phyloP scores from a whole-genome alignment of 2,329 filamentous ascomycete species.

The Tolypocladium inflatum region DNA sequence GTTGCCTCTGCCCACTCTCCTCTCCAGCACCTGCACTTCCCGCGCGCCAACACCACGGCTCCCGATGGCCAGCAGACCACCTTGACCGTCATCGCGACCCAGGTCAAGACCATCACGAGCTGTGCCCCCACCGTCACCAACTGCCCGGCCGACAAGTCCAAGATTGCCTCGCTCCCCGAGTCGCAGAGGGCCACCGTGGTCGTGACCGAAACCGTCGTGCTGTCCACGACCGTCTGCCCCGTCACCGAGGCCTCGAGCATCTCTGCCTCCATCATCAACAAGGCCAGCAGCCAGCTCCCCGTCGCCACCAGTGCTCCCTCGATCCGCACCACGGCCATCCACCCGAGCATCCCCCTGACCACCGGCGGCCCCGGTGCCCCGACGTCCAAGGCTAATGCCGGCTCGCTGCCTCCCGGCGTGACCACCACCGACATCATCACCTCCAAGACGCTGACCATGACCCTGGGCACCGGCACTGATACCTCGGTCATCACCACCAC shows the following conservation, averaged over 20 bases:
- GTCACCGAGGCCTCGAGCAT: constrained; percentile 29
- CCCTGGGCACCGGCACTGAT: constrained; percentile 19
- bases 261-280: constrained; percentile 27
- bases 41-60: constrained; percentile 16
- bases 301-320: constrained; percentile 24
- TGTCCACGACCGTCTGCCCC: constrained; percentile 36
- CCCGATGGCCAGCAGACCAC: constrained; percentile 23
- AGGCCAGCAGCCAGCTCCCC: constrained; percentile 25
- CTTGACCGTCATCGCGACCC: constrained; percentile 41
- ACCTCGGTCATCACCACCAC: constrained; percentile 30
- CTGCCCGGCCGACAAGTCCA: constrained; percentile 33
- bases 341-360: constrained; percentile 13
- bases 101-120: constrained; percentile 47
- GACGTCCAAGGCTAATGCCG: constrained; percentile 8
- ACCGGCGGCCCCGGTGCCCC: constrained; percentile 24
- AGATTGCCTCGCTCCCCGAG: constrained; percentile 24
- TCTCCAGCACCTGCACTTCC: constrained; percentile 21
- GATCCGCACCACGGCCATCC: not conserved
- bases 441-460: constrained; percentile 24
- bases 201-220: constrained; percentile 28
- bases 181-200: constrained; percentile 21
- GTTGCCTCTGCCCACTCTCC: constrained; percentile 30
- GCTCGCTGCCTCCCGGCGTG: constrained; percentile 3
- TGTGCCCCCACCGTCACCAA: constrained; percentile 48
- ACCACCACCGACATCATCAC: constrained; percentile 19